Evolutionary conservation across 306 rosid genomes (phyloP).

Genomic region (Urtica urens): DNA sequence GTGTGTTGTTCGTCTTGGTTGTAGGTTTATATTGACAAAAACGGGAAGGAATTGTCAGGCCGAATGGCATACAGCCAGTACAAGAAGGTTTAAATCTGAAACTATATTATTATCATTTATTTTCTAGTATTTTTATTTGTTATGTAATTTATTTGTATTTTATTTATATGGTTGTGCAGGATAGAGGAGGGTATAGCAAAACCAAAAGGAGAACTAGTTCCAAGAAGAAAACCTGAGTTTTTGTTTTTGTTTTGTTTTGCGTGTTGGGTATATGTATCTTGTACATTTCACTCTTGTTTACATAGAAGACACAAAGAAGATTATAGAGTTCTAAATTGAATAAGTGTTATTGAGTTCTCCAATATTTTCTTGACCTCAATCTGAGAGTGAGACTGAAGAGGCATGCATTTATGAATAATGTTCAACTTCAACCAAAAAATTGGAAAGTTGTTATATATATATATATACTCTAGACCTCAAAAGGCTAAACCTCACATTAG

Average conservation of each 20-base stretch:
- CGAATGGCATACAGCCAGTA: slow-evolving; percentile 45
- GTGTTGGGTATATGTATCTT: slow-evolving; percentile 16
- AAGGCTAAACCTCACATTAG: too few relatives aligned
- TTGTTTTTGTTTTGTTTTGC: slow-evolving; percentile 3
- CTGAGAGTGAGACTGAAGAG: too few relatives aligned
- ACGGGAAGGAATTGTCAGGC: slow-evolving; percentile 68
- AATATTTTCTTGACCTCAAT: too few relatives aligned
- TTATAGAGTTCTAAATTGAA: too few relatives aligned
- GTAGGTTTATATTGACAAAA: slow-evolving; percentile 66
- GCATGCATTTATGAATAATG: too few relatives aligned
- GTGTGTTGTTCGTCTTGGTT: slow-evolving; percentile 10
- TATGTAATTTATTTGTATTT: slow-evolving; percentile 4
- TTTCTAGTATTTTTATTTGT: neutral
- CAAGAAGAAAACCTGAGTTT: slow-evolving; percentile 37
- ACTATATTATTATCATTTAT: neutral
- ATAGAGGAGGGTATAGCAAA: slow-evolving; percentile 42
- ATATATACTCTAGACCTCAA: too few relatives aligned
- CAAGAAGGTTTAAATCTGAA: slow-evolving; percentile 40
- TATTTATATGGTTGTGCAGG: slow-evolving; percentile 39
- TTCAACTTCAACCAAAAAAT: too few relatives aligned
- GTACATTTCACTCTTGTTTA: too few relatives aligned
- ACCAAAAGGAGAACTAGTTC: slow-evolving; percentile 37
- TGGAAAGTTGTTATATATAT: too few relatives aligned
- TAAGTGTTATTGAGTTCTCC: too few relatives aligned
- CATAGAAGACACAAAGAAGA: too few relatives aligned